Evolutionary conservation across 805 yeast genomes (phyloP).

Genomic region (Jamesozyma spencerorum): DNA sequence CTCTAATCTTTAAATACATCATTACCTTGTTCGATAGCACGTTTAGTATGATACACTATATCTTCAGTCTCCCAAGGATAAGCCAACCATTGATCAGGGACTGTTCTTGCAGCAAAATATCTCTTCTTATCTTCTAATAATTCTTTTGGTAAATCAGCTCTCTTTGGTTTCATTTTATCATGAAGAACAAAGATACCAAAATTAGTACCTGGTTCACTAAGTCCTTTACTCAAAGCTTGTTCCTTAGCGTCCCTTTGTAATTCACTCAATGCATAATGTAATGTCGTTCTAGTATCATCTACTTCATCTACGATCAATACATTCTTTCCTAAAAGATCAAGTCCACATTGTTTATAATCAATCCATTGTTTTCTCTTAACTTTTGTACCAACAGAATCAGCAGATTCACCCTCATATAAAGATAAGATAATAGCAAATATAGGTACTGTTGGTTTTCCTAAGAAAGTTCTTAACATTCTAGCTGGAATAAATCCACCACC

Average conservation of each 20-base stretch:
- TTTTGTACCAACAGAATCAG: constrained; percentile 52
- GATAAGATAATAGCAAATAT: constrained; percentile 93
- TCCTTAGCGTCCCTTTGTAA: constrained; percentile 59
- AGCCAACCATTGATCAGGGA: constrained; percentile 77
- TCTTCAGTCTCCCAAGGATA: constrained; percentile 82
- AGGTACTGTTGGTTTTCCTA: constrained; percentile 80
- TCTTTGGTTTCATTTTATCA: constrained; percentile 64
- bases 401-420: constrained; percentile 65
- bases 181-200: constrained; percentile 73
- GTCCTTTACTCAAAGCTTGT: constrained; percentile 47
- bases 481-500: constrained; percentile 99
- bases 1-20: constrained; percentile 35
- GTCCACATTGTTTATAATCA: constrained; percentile 54
- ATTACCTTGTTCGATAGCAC: constrained; percentile 67
- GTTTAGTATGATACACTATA: constrained; percentile 61
- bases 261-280: constrained; percentile 70
- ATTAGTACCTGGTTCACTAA: constrained; percentile 45
- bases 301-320: constrained; percentile 74
- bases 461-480: constrained; percentile 84
- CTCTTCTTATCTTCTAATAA: constrained; percentile 46
- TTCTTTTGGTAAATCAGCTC: constrained; percentile 59
- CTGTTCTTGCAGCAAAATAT: constrained; percentile 65
- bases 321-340: constrained; percentile 57
- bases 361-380: constrained; percentile 81
- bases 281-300: constrained; percentile 78